phyloP scores from a whole-genome alignment of 75 land plant species.

The Pinus taeda region DNA sequence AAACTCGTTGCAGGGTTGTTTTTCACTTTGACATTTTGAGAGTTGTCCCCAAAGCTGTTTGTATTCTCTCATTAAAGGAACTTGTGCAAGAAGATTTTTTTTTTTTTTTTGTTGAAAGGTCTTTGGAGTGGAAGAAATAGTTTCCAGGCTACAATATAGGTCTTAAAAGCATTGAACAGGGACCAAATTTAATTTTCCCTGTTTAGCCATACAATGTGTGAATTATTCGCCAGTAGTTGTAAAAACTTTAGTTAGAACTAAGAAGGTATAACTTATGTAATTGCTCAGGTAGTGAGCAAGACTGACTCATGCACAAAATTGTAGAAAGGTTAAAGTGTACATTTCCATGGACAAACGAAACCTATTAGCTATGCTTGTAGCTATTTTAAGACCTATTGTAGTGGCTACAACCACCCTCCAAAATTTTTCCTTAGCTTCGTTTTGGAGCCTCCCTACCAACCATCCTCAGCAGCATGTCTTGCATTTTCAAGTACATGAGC shows the following conservation, averaged over 20 bases:
- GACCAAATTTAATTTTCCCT: neutral
- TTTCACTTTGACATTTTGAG: constrained; percentile 75
- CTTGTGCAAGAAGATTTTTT: constrained; percentile 49
- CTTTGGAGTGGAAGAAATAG: constrained; percentile 33
- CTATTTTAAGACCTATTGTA: neutral
- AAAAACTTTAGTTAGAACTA: neutral
- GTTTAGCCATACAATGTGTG: neutral
- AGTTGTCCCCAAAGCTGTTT: constrained; percentile 80
- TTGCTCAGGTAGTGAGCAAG: neutral
- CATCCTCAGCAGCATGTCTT: no score
- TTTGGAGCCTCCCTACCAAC: no score
- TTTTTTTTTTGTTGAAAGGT: constrained; percentile 28
- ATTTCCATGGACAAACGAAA: neutral
- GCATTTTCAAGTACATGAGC: no score
- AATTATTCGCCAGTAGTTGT: neutral
- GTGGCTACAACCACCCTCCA: no score
- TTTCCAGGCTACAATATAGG: constrained; percentile 10
- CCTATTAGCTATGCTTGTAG: neutral
- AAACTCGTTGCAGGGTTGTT: no score
- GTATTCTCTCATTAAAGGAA: constrained; percentile 56
- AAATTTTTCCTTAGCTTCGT: no score
- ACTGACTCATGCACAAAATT: neutral
- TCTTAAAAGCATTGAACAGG: neutral
- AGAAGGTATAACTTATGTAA: neutral
- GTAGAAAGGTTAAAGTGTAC: neutral